Evolutionary conservation across 768 basidiomycete species (phyloP).

Genomic region (Russula abietina): DNA sequence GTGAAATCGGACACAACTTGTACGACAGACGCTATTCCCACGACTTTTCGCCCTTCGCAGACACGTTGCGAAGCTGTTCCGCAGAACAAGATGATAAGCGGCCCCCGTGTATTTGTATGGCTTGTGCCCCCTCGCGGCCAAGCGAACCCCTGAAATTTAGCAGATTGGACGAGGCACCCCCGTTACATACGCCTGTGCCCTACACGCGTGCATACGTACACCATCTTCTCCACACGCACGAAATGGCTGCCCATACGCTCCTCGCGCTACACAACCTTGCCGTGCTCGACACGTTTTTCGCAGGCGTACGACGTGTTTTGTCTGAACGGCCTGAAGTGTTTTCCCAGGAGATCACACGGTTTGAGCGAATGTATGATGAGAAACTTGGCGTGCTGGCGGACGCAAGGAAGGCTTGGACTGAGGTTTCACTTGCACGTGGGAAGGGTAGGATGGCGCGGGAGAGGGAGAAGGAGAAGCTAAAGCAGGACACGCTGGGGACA

Average conservation of each 20-base stretch:
- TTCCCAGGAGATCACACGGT: conserved; percentile 44
- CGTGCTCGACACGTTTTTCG: conserved; percentile 61
- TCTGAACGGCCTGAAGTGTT: conserved; percentile 29
- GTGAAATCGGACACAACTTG: conserved; percentile 65
- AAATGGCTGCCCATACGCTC: conserved; percentile 80
- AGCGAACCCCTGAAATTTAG: conserved; percentile 24
- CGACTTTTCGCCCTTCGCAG: conserved; percentile 55
- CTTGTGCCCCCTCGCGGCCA: conserved; percentile 28
- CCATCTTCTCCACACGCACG: conserved; percentile 82
- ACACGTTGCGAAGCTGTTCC: conserved; percentile 38
- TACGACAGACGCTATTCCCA: conserved; percentile 51
- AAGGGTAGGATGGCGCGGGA: conserved; percentile 71
- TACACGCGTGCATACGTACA: conserved; percentile 66
- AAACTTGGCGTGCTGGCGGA: conserved; percentile 40
- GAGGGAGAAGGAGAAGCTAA: conserved; percentile 40
- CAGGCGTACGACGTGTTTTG: conserved; percentile 43
- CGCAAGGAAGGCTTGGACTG: conserved; percentile 53
- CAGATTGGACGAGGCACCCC: conserved; percentile 26
- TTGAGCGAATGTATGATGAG: conserved; percentile 49
- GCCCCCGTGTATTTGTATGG: conserved; percentile 29
- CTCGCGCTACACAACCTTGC: conserved; percentile 71
- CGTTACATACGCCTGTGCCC: conserved; percentile 33
- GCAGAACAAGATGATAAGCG: conserved; percentile 36
- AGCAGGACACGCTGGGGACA: conserved; percentile 21
- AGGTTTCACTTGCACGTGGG: conserved; percentile 64